phyloP scores from a whole-genome alignment of 768 basidiomycete species.

The Stropharia rugosoannulata region DNA sequence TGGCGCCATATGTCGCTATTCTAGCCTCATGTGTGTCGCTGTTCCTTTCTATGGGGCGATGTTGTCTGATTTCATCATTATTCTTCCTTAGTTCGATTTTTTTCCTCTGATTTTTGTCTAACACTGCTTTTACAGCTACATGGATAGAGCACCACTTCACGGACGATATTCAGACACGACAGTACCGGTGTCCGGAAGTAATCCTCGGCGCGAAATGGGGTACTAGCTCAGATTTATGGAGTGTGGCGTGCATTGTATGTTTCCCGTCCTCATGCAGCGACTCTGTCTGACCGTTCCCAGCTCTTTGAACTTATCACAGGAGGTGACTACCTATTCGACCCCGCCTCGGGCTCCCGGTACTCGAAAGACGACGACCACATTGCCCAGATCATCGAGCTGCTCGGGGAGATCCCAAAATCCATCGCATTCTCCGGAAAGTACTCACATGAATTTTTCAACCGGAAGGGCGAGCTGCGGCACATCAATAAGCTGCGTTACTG shows the following conservation, averaged over 20 bases:
- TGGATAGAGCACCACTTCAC: conserved; percentile 97
- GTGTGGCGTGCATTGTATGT: conserved; percentile 85
- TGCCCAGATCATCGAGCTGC: conserved; percentile 95
- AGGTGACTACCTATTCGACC: conserved; percentile 98
- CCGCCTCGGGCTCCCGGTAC: conserved; percentile 90
- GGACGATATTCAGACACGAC: conserved; percentile 97
- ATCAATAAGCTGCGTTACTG: conserved; percentile 94
- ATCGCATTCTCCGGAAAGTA: conserved; percentile 92
- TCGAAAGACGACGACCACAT: conserved; percentile 98
- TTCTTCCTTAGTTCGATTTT: neutral
- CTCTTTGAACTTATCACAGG: conserved; percentile 95
- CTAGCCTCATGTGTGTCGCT: too few relatives aligned
- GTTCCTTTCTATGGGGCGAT: too few relatives aligned
- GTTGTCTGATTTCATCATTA: neutral
- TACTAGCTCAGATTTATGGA: conserved; percentile 95
- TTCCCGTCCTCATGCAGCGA: neutral
- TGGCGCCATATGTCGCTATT: too few relatives aligned
- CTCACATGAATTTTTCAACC: conserved; percentile 91
- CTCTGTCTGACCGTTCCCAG: conserved; percentile 33
- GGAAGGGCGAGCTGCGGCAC: conserved; percentile 92
- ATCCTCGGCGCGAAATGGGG: conserved; percentile 97
- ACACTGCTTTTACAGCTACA: conserved; percentile 49
- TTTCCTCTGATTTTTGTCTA: neutral
- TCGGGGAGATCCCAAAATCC: conserved; percentile 84
- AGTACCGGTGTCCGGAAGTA: conserved; percentile 97